phyloP scores from a whole-genome alignment of 2,329 filamentous ascomycete species.

The Zymoseptoria passerinii region DNA sequence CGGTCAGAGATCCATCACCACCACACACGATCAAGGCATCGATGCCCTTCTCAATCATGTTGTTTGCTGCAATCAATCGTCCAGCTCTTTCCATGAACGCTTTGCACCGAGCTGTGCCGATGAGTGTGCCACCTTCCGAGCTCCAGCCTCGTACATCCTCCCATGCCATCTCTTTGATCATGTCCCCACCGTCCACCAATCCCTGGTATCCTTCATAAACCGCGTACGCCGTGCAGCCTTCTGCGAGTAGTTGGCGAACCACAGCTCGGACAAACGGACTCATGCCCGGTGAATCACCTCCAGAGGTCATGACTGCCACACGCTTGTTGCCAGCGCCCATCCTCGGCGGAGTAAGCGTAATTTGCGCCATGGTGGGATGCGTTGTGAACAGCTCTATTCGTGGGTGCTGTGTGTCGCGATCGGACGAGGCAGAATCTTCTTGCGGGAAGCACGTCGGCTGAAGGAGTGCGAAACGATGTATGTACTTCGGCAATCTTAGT shows the following conservation, averaged over 20 bases:
- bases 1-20: constrained; percentile 91
- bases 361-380: constrained; percentile 23
- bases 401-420: background rate
- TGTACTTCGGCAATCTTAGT: background rate
- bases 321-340: constrained; percentile 42
- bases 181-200: constrained; percentile 76
- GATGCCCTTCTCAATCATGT: constrained; percentile 87
- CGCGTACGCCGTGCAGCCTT: constrained; percentile 45
- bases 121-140: constrained; percentile 88
- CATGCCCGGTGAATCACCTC: constrained; percentile 92
- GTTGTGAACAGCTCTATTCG: background rate
- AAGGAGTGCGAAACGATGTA: background rate
- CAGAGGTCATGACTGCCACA: constrained; percentile 89
- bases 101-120: constrained; percentile 89
- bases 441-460: background rate
- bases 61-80: constrained; percentile 78
- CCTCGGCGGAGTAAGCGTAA: constrained; percentile 23
- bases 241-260: constrained; percentile 82
- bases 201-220: constrained; percentile 92
- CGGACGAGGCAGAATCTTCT: background rate
- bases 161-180: constrained; percentile 85
- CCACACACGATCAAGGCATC: constrained; percentile 95
- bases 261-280: constrained; percentile 84
- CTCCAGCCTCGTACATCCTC: constrained; percentile 91
- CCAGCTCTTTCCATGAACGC: constrained; percentile 84